phyloP scores from a whole-genome alignment of 345 rosid genomes.

The Streptanthus diversifolius region DNA sequence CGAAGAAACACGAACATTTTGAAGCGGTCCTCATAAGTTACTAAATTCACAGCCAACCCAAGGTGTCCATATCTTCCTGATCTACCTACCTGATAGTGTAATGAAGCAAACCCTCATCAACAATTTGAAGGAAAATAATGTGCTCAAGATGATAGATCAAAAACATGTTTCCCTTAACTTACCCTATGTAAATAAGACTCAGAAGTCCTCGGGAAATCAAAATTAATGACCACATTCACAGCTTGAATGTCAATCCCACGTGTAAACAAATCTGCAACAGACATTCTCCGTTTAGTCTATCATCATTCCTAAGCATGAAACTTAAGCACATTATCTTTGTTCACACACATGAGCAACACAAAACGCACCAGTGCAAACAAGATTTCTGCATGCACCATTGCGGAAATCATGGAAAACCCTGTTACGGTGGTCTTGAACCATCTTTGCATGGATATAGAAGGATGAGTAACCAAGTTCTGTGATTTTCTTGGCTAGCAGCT shows the following conservation, averaged over 20 bases:
- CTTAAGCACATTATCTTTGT: not conserved
- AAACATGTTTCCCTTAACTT: conserved; percentile 20
- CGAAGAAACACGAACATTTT: conserved; percentile 53
- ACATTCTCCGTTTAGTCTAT: not conserved
- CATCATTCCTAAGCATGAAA: conserved; percentile 5
- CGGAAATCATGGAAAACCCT: conserved; percentile 99
- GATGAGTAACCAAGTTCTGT: conserved; percentile 98
- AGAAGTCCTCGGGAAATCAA: conserved; percentile 92
- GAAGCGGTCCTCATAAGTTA: conserved; percentile 97
- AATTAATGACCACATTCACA: conserved; percentile 94
- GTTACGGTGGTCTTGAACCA: conserved; percentile 98
- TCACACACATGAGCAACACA: not conserved
- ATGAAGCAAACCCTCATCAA: conserved; percentile 1
- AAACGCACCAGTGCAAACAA: conserved; percentile 90
- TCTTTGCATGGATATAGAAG: conserved; percentile 94
- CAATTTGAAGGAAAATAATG: not conserved
- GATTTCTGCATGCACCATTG: conserved; percentile 98
- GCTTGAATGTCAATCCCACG: conserved; percentile 99
- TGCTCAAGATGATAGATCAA: not conserved
- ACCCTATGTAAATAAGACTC: conserved; percentile 99
- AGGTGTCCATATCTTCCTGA: conserved; percentile 99
- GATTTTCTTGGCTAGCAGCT: conserved; percentile 94
- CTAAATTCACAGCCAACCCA: conserved; percentile 96
- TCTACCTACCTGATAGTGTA: conserved; percentile 69
- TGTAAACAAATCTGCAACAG: conserved; percentile 79